phyloP scores from a whole-genome alignment of 192 early-diverging fungal genomes.

The Coemansia umbellata region DNA sequence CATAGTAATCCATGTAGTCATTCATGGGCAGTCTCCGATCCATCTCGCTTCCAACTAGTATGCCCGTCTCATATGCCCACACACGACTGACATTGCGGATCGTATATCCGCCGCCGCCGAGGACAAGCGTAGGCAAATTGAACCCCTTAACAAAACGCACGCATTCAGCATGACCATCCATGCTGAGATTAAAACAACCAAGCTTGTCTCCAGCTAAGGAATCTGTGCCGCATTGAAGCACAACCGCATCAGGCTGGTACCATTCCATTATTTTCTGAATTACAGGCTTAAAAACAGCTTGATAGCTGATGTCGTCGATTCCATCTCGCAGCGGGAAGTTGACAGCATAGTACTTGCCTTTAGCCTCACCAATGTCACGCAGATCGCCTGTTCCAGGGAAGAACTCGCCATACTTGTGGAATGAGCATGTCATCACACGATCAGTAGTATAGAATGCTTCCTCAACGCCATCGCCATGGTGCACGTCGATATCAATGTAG shows the following conservation, averaged over 20 bases:
- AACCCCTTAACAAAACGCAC: constrained; percentile 89
- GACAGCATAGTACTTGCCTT: constrained; percentile 90
- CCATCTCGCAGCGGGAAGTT: constrained; percentile 96
- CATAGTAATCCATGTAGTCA: constrained; percentile 91
- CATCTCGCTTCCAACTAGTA: constrained; percentile 71
- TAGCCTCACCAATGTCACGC: constrained; percentile 85
- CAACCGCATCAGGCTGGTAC: constrained; percentile 88
- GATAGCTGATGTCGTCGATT: constrained; percentile 88
- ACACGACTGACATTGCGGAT: constrained; percentile 91
- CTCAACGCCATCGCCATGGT: constrained; percentile 98
- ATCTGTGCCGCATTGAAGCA: constrained; percentile 97
- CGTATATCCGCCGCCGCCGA: constrained; percentile 98
- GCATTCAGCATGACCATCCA: constrained; percentile 91
- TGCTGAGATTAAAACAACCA: constrained; percentile 91
- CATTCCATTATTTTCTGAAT: constrained; percentile 84
- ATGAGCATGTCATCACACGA: constrained; percentile 97
- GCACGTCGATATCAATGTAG: constrained; percentile 98
- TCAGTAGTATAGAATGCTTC: constrained; percentile 99
- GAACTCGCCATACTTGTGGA: constrained; percentile 98
- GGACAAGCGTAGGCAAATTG: constrained; percentile 85
- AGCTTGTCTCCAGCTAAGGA: constrained; percentile 89
- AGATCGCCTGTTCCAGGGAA: constrained; percentile 98
- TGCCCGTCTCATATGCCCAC: constrained; percentile 93
- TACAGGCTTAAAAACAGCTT: constrained; percentile 84
- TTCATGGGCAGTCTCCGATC: constrained; percentile 77